Evolutionary conservation across 768 basidiomycete genomes (phyloP).

Genomic region (Rhodotorula sphaerocarpa): DNA sequence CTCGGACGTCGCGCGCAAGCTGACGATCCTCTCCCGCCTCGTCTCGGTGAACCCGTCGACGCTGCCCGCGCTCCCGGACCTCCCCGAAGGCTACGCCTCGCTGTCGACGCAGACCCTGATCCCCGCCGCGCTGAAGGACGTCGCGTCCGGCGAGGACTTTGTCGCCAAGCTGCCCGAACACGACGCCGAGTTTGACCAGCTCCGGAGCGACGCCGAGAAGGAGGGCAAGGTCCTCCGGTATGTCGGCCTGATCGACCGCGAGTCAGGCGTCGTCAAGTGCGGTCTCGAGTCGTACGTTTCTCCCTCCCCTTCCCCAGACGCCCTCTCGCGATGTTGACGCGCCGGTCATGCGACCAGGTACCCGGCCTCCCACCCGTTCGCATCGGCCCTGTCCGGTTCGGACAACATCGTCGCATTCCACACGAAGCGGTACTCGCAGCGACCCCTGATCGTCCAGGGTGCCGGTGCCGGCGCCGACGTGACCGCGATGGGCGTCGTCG

Average conservation of each 20-base stretch:
- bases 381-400: conserved; percentile 86
- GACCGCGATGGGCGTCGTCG: conserved; percentile 94
- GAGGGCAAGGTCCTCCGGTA: conserved; percentile 83
- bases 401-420: conserved; percentile 99
- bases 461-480: conserved; percentile 96
- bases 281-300: conserved; percentile 72
- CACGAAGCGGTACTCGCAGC: conserved; percentile 76
- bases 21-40: conserved; percentile 84
- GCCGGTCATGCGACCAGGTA: too few species aligned
- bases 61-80: conserved; percentile 43
- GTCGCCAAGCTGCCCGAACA: conserved; percentile 68
- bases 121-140: conserved; percentile 61
- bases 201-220: conserved; percentile 66
- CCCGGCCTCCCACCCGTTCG: conserved; percentile 80
- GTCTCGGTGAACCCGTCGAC: conserved; percentile 38
- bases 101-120: conserved; percentile 80
- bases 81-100: conserved; percentile 69
- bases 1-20: conserved; percentile 91
- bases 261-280: conserved; percentile 64
- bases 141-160: conserved; percentile 72
- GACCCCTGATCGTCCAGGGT: conserved; percentile 89
- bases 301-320: neutral
- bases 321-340: neutral
- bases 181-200: conserved; percentile 65
- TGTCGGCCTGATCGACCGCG: conserved; percentile 85